Evolutionary conservation across 306 rosid genomes (phyloP).

Genomic region (Trifolium dubium): DNA sequence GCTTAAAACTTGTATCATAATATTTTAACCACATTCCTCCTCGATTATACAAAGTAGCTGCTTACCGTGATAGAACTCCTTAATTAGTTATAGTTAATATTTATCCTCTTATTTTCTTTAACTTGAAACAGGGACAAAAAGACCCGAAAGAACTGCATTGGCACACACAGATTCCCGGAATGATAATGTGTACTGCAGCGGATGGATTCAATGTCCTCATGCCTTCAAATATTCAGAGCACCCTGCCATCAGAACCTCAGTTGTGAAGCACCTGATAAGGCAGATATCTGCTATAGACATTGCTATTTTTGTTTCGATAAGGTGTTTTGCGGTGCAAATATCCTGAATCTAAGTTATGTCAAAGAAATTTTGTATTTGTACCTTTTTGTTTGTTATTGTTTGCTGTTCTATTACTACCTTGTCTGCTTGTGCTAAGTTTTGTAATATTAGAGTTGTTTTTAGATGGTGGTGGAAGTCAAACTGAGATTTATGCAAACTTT

Average conservation of each 20-base stretch:
- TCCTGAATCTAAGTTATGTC: conserved; percentile 8
- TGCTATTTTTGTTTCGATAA: conserved; percentile 2
- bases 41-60: not conserved
- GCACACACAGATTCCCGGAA: conserved; percentile 96
- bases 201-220: conserved; percentile 92
- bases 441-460: conserved; percentile 6
- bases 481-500: not conserved
- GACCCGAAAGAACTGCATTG: conserved; percentile 94
- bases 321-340: conserved; percentile 14
- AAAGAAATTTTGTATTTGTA: conserved; percentile 17
- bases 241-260: conserved; percentile 63
- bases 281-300: not conserved
- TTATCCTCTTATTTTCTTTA: not conserved
- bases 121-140: conserved; percentile 77
- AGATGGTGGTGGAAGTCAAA: not conserved
- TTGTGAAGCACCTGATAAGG: not conserved
- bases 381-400: not conserved
- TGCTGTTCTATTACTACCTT: conserved; percentile 19
- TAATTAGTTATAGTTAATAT: not conserved
- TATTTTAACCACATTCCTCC: not conserved
- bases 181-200: conserved; percentile 89
- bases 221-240: conserved; percentile 92
- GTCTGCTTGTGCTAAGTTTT: conserved; percentile 6
- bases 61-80: not conserved
- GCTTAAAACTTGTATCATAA: not conserved